phyloP scores from a whole-genome alignment of 202 grass and related monocot species.

The Schoenoplectus tabernaemontani region DNA sequence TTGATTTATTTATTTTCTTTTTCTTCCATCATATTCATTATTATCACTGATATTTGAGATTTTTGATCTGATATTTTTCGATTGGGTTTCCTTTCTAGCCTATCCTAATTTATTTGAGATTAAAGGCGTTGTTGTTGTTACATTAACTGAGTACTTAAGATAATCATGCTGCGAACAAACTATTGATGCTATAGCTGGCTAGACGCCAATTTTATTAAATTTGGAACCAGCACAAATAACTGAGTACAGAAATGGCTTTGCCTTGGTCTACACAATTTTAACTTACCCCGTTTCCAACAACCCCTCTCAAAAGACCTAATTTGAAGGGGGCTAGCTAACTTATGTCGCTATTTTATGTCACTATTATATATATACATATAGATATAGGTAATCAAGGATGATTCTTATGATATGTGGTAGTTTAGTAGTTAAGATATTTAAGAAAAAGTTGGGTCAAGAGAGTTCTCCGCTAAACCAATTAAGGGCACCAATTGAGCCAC shows the following conservation, averaged over 20 bases:
- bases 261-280: neutral
- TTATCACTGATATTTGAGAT: no score
- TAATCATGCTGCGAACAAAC: no score
- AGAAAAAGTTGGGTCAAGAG: conserved; percentile 5
- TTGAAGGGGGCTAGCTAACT: neutral
- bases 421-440: conserved; percentile 12
- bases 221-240: neutral
- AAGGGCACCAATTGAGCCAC: conserved; percentile 6
- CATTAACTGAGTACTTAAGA: no score
- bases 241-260: neutral
- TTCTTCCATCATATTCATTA: no score
- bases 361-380: neutral
- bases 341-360: neutral
- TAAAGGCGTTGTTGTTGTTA: no score
- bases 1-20: no score
- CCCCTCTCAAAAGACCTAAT: neutral
- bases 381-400: neutral
- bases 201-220: neutral
- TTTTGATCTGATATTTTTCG: no score
- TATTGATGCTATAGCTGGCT: no score
- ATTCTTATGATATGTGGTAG: neutral
- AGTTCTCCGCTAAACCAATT: neutral
- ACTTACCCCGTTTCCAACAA: neutral
- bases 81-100: no score
- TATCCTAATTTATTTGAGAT: no score